Evolutionary conservation across 495 filamentous ascomycete genomes (phyloP).

Genomic region (Penicillium robsamsonii): DNA sequence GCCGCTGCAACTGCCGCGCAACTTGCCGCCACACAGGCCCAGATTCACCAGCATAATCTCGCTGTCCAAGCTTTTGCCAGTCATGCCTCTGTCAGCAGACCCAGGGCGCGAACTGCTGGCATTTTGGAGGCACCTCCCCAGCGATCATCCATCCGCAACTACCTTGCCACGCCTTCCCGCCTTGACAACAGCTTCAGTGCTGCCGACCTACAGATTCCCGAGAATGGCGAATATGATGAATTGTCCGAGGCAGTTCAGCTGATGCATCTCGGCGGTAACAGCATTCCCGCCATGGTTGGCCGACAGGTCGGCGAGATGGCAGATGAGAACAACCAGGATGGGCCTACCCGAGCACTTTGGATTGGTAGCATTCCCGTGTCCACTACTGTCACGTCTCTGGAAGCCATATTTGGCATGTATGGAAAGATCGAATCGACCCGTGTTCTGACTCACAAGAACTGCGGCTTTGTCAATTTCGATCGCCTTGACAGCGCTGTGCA

Average conservation of each 20-base stretch:
- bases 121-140: constrained; percentile 82
- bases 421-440: constrained; percentile 88
- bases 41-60: constrained; percentile 89
- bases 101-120: constrained; percentile 84
- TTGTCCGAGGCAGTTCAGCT: constrained; percentile 73
- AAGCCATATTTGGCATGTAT: constrained; percentile 87
- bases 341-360: constrained; percentile 90
- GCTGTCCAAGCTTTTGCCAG: constrained; percentile 88
- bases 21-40: constrained; percentile 79
- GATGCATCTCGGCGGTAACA: constrained; percentile 67
- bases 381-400: constrained; percentile 88
- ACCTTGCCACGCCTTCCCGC: constrained; percentile 73
- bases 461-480: constrained; percentile 98
- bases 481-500: constrained; percentile 82
- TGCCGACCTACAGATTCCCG: constrained; percentile 68
- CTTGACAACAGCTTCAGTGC: constrained; percentile 82
- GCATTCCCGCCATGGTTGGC: constrained; percentile 55
- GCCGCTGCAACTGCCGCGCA: constrained; percentile 66
- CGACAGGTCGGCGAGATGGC: constrained; percentile 37
- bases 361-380: constrained; percentile 97
- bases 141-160: constrained; percentile 68
- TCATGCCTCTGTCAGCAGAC: constrained; percentile 76
- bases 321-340: constrained; percentile 80
- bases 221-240: constrained; percentile 71
- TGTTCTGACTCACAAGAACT: constrained; percentile 98